These are phyloP conservation scores for Petrea volubilis DNA, from an alignment of 257 asterid genomes.

Conservation along the genomic window DNA sequence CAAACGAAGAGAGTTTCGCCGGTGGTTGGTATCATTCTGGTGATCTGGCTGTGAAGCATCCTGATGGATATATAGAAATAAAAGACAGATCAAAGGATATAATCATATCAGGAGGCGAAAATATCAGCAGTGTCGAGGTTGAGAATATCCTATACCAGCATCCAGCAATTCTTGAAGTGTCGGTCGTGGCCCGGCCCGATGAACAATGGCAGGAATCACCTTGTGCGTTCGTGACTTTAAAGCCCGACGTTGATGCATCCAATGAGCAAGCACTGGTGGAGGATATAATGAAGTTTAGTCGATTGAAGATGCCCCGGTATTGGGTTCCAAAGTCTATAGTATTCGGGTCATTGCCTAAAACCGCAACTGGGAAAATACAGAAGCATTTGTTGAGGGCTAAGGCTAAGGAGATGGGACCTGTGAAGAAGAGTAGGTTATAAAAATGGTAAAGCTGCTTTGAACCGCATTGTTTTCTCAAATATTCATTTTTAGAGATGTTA, in stretches of 20 bases:
- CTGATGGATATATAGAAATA: constrained; percentile 69
- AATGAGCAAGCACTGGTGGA: constrained; percentile 38
- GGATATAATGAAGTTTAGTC: constrained; percentile 62
- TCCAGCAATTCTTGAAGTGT: constrained; percentile 60
- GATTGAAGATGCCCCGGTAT: constrained; percentile 57
- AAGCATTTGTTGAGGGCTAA: constrained; percentile 70
- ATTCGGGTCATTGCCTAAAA: constrained; percentile 72
- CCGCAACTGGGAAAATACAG: constrained; percentile 82
- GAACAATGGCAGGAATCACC: constrained; percentile 91
- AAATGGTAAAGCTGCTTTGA: background rate
- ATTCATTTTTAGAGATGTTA: too few relatives aligned
- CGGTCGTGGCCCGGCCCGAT: constrained; percentile 73
- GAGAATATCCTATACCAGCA: constrained; percentile 65
- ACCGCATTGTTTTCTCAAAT: background rate
- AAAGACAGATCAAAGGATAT: constrained; percentile 76
- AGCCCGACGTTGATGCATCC: constrained; percentile 35
- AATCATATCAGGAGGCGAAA: constrained; percentile 79
- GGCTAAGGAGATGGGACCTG: constrained; percentile 76
- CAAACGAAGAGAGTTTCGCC: constrained; percentile 59
- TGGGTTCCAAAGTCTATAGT: constrained; percentile 73
- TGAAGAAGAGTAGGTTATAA: constrained; percentile 58
- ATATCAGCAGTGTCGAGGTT: constrained; percentile 75
- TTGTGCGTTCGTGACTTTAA: constrained; percentile 68
- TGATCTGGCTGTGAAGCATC: constrained; percentile 69
- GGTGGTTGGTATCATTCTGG: constrained; percentile 76